Evolutionary conservation across 805 yeast species (phyloP).

Genomic region (Kuraishia piskuri): DNA sequence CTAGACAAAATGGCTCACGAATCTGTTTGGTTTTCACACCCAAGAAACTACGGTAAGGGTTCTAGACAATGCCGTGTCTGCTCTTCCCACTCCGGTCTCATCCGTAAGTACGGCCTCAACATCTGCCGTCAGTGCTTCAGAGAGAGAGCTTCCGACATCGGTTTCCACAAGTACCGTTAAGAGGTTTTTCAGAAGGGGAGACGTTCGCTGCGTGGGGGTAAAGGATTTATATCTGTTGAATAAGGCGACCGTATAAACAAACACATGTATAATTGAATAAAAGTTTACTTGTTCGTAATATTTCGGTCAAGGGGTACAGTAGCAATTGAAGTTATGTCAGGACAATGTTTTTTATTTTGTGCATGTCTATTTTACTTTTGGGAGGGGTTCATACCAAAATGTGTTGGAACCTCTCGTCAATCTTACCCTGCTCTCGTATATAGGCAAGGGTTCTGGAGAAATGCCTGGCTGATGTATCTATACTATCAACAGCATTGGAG

Average conservation of each 20-base stretch:
- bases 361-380: neutral
- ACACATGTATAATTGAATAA: slow-evolving; percentile 3
- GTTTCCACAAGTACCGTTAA: slow-evolving; percentile 98
- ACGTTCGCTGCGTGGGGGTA: neutral
- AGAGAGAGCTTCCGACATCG: slow-evolving; percentile 98
- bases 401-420: slow-evolving; percentile 60
- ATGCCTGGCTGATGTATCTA: slow-evolving; percentile 36
- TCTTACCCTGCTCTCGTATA: slow-evolving; percentile 56
- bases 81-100: slow-evolving; percentile 97
- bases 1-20: slow-evolving; percentile 94
- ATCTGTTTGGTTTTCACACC: slow-evolving; percentile 99
- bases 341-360: neutral
- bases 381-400: slow-evolving; percentile 18
- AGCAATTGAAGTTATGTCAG: neutral
- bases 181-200: slow-evolving; percentile 4
- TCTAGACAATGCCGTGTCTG: slow-evolving; percentile 99
- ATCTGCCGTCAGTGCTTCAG: slow-evolving; percentile 99
- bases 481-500: slow-evolving; percentile 11
- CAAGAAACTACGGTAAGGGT: slow-evolving; percentile 99
- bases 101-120: slow-evolving; percentile 99
- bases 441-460: slow-evolving; percentile 69
- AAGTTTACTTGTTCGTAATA: slow-evolving; percentile 1
- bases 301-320: neutral
- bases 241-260: neutral
- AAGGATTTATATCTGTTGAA: neutral